phyloP scores from a whole-genome alignment of 495 filamentous ascomycete species.

The Trichoderma virens region DNA sequence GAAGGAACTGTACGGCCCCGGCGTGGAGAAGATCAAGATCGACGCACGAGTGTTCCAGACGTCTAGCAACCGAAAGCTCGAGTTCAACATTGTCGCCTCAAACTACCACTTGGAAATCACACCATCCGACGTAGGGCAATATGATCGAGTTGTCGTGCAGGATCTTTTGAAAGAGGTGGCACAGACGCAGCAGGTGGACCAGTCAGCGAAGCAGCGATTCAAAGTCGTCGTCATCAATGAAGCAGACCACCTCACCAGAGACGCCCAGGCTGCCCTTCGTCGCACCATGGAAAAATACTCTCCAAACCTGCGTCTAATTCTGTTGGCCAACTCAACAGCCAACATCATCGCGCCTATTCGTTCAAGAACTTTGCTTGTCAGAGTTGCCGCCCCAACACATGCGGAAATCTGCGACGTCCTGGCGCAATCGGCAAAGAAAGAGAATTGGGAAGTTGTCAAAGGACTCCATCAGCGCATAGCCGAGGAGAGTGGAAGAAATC shows the following conservation, averaged over 20 bases:
- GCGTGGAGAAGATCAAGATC: slow-evolving; percentile 96
- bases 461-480: slow-evolving; percentile 77
- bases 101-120: slow-evolving; percentile 98
- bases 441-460: slow-evolving; percentile 64
- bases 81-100: slow-evolving; percentile 96
- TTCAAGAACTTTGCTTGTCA: slow-evolving; percentile 77
- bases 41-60: slow-evolving; percentile 94
- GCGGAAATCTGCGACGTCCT: slow-evolving; percentile 75
- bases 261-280: slow-evolving; percentile 91
- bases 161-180: slow-evolving; percentile 96
- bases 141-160: slow-evolving; percentile 91
- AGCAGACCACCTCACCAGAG: slow-evolving; percentile 88
- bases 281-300: slow-evolving; percentile 99
- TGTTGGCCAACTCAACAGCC: slow-evolving; percentile 88
- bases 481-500: slow-evolving; percentile 83
- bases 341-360: slow-evolving; percentile 97
- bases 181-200: slow-evolving; percentile 96
- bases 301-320: slow-evolving; percentile 82
- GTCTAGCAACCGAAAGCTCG: slow-evolving; percentile 87
- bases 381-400: slow-evolving; percentile 84
- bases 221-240: slow-evolving; percentile 99
- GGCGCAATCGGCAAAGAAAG: slow-evolving; percentile 62
- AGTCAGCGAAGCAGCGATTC: slow-evolving; percentile 79
- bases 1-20: slow-evolving; percentile 84
- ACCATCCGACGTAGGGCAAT: slow-evolving; percentile 92